A percentile compares a stretch with the other conserved stretches of the same genome.
Conservation (phyloP, 1,139 yeast genomes). For the Candida tropicalis region DNA sequence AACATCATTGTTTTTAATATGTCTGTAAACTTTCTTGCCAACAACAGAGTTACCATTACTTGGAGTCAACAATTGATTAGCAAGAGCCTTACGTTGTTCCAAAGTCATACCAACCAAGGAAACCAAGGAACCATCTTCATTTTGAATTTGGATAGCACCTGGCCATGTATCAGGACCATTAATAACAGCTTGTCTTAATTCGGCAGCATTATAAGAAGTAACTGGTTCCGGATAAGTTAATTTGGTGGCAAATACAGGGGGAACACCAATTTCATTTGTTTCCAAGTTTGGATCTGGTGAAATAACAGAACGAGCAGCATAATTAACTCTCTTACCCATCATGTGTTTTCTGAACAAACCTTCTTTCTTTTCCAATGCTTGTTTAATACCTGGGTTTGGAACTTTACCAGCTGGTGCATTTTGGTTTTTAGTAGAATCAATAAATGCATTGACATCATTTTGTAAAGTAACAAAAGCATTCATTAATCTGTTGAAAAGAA, state of each 20-base stretch:
- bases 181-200: constrained; percentile 89
- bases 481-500: constrained; percentile 86
- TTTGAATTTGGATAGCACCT: constrained; percentile 95
- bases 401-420: constrained; percentile 64
- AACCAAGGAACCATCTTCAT: constrained; percentile 89
- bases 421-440: constrained; percentile 90
- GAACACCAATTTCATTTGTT: constrained; percentile 97
- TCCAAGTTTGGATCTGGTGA: constrained; percentile 99
- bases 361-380: constrained; percentile 97
- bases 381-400: constrained; percentile 94
- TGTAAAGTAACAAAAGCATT: constrained; percentile 93
- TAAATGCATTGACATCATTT: constrained; percentile 91
- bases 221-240: constrained; percentile 98
- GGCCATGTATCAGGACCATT: constrained; percentile 99
- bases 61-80: constrained; percentile 93
- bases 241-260: constrained; percentile 96
- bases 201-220: constrained; percentile 89
- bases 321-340: constrained; percentile 99
- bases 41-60: constrained; percentile 57
- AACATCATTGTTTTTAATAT: constrained; percentile 91
- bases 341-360: constrained; percentile 97
- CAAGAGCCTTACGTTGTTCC: constrained; percentile 95
- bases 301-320: constrained; percentile 98
- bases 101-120: constrained; percentile 85
- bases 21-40: constrained; percentile 93